Evolutionary conservation across 768 basidiomycete genomes (phyloP).

Genomic region (Kwoniella sp.): DNA sequence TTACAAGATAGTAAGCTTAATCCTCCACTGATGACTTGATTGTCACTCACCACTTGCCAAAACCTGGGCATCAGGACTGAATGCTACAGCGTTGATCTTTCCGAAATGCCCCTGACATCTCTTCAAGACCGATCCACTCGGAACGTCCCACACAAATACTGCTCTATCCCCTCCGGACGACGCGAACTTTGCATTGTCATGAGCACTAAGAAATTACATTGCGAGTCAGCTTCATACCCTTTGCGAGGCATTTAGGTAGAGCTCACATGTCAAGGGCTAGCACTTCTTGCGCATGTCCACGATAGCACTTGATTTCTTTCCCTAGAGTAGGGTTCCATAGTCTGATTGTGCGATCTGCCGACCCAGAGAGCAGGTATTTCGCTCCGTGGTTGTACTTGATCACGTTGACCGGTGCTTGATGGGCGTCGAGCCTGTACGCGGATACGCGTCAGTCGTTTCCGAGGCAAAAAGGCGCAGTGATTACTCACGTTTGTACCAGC

Average conservation of each 20-base stretch:
- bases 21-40: background rate
- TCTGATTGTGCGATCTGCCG: slow-evolving; percentile 82
- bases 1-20: background rate
- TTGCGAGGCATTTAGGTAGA: background rate
- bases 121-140: slow-evolving; percentile 77
- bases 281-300: slow-evolving; percentile 93
- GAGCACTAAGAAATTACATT: slow-evolving; percentile 61
- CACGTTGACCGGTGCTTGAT: slow-evolving; percentile 77
- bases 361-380: slow-evolving; percentile 89
- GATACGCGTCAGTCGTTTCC: too few relatives aligned
- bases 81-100: slow-evolving; percentile 85
- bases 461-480: too few relatives aligned
- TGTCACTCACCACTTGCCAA: slow-evolving; percentile 74
- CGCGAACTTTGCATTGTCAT: slow-evolving; percentile 92
- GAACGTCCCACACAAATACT: slow-evolving; percentile 95
- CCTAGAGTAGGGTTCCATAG: slow-evolving; percentile 88
- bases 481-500: slow-evolving; percentile 37
- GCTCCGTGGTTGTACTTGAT: slow-evolving; percentile 86
- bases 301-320: slow-evolving; percentile 85
- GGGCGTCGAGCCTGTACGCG: slow-evolving; percentile 45
- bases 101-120: slow-evolving; percentile 85
- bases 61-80: slow-evolving; percentile 75
- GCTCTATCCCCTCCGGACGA: slow-evolving; percentile 91
- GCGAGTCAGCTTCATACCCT: background rate
- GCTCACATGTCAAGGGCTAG: slow-evolving; percentile 83